Conservation (phyloP, 2,329 filamentous ascomycete species). For the Microsporum canis region DNA sequence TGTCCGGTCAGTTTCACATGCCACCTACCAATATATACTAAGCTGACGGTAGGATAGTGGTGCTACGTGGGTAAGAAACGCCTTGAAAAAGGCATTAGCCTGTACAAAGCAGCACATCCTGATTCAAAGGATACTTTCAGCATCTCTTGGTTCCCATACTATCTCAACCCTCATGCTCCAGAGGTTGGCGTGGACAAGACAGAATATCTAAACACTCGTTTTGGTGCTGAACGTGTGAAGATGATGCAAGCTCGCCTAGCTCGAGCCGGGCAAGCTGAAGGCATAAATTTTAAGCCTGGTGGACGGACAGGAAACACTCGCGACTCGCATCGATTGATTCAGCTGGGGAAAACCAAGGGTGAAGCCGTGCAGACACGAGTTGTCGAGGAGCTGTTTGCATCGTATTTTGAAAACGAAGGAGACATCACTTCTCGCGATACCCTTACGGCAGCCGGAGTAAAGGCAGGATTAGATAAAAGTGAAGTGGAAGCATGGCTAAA, state of each 20-base stretch:
- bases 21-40: background rate
- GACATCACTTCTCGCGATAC: conserved; percentile 51
- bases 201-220: conserved; percentile 49
- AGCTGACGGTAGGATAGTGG: conserved; percentile 29
- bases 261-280: conserved; percentile 50
- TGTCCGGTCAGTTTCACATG: conserved; percentile 45
- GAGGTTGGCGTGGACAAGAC: conserved; percentile 41
- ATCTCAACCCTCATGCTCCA: conserved; percentile 58
- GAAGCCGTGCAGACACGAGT: conserved; percentile 46
- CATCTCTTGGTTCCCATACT: conserved; percentile 67
- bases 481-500: conserved; percentile 47
- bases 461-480: conserved; percentile 33
- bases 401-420: conserved; percentile 54
- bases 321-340: conserved; percentile 65
- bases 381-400: conserved; percentile 51
- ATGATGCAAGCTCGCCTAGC: conserved; percentile 49
- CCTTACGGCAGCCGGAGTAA: conserved; percentile 41
- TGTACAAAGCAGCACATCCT: conserved; percentile 54
- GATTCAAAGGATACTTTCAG: conserved; percentile 53
- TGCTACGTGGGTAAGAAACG: conserved; percentile 73
- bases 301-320: conserved; percentile 65
- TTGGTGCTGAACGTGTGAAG: conserved; percentile 50
- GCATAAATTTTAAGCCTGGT: conserved; percentile 61
- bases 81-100: conserved; percentile 57
- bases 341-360: conserved; percentile 51